phyloP scores from a whole-genome alignment of 805 yeast genomes.

The Nakazawaea wickerhamii region DNA sequence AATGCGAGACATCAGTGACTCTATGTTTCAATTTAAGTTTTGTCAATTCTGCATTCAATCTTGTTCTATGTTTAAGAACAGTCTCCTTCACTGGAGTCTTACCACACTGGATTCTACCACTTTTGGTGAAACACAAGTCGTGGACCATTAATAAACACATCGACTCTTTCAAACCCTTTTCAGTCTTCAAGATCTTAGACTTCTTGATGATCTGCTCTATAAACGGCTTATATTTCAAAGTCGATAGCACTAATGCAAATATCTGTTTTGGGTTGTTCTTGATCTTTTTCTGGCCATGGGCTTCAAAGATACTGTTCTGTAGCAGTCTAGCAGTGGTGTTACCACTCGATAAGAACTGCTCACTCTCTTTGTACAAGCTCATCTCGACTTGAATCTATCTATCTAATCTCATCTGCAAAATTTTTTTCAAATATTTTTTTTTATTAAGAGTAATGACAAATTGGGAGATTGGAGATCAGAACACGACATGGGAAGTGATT shows the following conservation, averaged over 20 bases:
- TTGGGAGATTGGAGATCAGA: too few relatives aligned
- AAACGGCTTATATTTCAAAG: slow-evolving; percentile 65
- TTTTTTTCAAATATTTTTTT: slow-evolving; percentile 11
- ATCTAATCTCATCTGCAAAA: slow-evolving; percentile 14
- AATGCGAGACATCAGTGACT: slow-evolving; percentile 49
- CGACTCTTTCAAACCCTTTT: slow-evolving; percentile 39
- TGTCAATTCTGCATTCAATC: slow-evolving; percentile 77
- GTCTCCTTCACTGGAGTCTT: slow-evolving; percentile 83
- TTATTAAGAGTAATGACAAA: too few relatives aligned
- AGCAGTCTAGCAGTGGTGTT: slow-evolving; percentile 47
- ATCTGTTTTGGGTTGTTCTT: slow-evolving; percentile 76
- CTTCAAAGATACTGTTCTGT: slow-evolving; percentile 46
- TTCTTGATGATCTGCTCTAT: slow-evolving; percentile 58
- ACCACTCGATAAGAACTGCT: slow-evolving; percentile 29
- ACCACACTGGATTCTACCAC: slow-evolving; percentile 83
- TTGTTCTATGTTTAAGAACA: slow-evolving; percentile 68
- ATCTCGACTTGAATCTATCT: slow-evolving; percentile 16
- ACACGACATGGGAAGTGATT: too few relatives aligned
- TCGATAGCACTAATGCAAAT: slow-evolving; percentile 76
- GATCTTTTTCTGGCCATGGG: slow-evolving; percentile 40
- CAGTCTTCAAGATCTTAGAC: slow-evolving; percentile 56
- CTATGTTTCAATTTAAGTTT: slow-evolving; percentile 71
- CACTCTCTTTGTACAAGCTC: slow-evolving; percentile 38
- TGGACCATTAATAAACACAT: slow-evolving; percentile 67
- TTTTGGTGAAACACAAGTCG: slow-evolving; percentile 69